Evolutionary conservation across 1,284 basidiomycete genomes (phyloP), one percentile per base, ranked within the genome.

Genomic region (Melampsora larici-populina): DNA sequence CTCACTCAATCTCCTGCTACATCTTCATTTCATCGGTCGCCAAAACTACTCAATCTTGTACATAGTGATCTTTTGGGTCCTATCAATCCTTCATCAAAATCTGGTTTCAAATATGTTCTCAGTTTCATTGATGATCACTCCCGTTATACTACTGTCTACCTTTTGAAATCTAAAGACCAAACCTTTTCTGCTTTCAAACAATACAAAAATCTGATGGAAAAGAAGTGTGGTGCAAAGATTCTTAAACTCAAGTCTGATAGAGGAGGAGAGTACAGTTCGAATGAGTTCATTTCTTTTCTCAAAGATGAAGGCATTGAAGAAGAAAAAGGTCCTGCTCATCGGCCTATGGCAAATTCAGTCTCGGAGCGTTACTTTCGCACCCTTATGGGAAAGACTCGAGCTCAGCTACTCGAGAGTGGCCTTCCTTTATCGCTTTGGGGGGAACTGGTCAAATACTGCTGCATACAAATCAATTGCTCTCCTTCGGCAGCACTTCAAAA

Each of bases 1-100:
- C n/a, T 58, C 6, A 43, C 29, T 62, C 31, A 60, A 2, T 18
- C 26, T 15, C 69, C 67, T 13, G 26, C 33, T 17, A 46, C 24
- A 49, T 4, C 9, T 13, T 21, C 58, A 4, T 62, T 71, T 24
- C 21, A 58, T n/a, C 2, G 15, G 24, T 43, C 69, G 0, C 33
- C 11, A 4, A n/a, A 24, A 17, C 4, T 48, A 8, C 69, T 71
- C 6, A 13, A 71, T 26, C 21, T 71, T 17, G 49, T 71, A 2
- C 69, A 62, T 43, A 43, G 51, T 43, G 69, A 71, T 58, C 0
- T 71, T 0, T 21, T 58, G 4, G 69, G 69, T 24, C 69, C 69
- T 24, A 33, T 71, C 4, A 24, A 21, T 43, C 69, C 55, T n/a
- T n/a, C n/a, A n/a, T n/a, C n/a, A n/a, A n/a, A n/a, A n/a, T n/a